A percentile compares a stretch with the other conserved stretches of the same genome.
These are phyloP conservation scores for Starmerella floricola DNA, from an alignment of 805 yeast species.

Conservation along the genomic window DNA sequence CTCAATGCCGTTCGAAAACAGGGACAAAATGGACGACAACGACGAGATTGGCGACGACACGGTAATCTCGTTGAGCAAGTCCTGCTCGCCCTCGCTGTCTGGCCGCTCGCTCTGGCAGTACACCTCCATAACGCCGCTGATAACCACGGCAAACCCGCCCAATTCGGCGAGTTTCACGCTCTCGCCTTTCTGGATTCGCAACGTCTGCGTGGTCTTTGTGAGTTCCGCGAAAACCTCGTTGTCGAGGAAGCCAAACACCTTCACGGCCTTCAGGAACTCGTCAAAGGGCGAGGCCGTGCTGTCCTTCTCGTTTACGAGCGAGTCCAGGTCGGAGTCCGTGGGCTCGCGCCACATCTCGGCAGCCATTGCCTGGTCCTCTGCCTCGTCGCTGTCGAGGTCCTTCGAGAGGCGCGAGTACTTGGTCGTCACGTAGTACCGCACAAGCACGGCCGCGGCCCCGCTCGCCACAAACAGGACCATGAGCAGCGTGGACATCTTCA, in stretches of 20 bases:
- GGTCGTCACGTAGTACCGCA: slow-evolving; percentile 53
- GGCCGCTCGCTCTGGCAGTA: slow-evolving; percentile 16
- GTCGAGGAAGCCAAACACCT: slow-evolving; percentile 87
- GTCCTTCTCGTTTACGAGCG: slow-evolving; percentile 31
- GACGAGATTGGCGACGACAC: slow-evolving; percentile 81
- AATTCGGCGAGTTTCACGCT: slow-evolving; percentile 58
- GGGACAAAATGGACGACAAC: slow-evolving; percentile 60
- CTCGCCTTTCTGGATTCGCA: slow-evolving; percentile 66
- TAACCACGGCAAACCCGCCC: slow-evolving; percentile 81
- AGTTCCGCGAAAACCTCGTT: slow-evolving; percentile 83
- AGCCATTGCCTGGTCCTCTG: slow-evolving; percentile 32
- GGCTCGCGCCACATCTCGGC: slow-evolving; percentile 34
- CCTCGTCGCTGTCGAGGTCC: slow-evolving; percentile 26
- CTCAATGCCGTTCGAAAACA: slow-evolving; percentile 44
- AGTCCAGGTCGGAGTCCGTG: slow-evolving; percentile 23
- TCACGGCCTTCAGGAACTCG: slow-evolving; percentile 80
- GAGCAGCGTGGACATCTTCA: slow-evolving; percentile 20
- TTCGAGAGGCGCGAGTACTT: slow-evolving; percentile 46
- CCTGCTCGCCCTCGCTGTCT: slow-evolving; percentile 46
- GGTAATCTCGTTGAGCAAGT: slow-evolving; percentile 64
- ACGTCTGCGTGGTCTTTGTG: slow-evolving; percentile 84
- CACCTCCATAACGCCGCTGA: slow-evolving; percentile 79
- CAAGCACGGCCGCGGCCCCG: slow-evolving; percentile 35
- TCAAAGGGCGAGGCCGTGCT: slow-evolving; percentile 61
- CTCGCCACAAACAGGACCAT: slow-evolving; percentile 25